These are phyloP conservation scores for Chaetomium strumarium DNA, from an alignment of 2,329 filamentous ascomycete species.

Conservation along the genomic window DNA sequence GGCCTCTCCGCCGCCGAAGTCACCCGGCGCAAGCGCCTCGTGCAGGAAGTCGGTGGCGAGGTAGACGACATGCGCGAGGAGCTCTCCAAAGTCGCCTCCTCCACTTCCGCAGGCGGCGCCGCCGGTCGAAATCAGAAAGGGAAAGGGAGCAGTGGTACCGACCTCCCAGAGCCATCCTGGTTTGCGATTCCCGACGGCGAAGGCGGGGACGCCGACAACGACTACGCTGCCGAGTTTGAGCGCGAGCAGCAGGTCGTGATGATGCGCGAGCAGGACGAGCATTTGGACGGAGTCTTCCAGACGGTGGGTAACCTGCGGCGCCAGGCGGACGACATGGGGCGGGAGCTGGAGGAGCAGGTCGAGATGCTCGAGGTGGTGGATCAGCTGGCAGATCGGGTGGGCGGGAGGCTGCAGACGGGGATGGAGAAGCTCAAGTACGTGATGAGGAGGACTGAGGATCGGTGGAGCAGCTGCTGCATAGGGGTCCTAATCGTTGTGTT, in stretches of 20 bases:
- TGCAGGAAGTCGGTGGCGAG: constrained; percentile 84
- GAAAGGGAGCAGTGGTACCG: constrained; percentile 26
- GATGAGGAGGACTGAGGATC: constrained; percentile 85
- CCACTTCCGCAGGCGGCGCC: neutral
- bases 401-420: constrained; percentile 76
- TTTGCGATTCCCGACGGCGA: constrained; percentile 54
- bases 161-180: constrained; percentile 49
- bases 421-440: constrained; percentile 82
- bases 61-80: constrained; percentile 85
- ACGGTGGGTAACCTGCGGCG: constrained; percentile 86
- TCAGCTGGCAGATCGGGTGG: constrained; percentile 76
- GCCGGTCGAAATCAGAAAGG: constrained; percentile 17
- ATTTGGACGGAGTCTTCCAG: constrained; percentile 84
- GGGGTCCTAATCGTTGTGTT: constrained; percentile 80
- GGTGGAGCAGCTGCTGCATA: constrained; percentile 84
- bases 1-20: constrained; percentile 82
- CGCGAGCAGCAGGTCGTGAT: constrained; percentile 85
- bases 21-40: constrained; percentile 68
- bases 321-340: constrained; percentile 93
- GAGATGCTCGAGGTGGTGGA: constrained; percentile 86
- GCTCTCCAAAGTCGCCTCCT: constrained; percentile 47
- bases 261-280: constrained; percentile 91
- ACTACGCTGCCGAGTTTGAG: constrained; percentile 74
- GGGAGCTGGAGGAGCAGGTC: constrained; percentile 90
- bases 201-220: constrained; percentile 33